Conservation (phyloP, 257 asterid species). For the Nicotiana benthamiana region DNA sequence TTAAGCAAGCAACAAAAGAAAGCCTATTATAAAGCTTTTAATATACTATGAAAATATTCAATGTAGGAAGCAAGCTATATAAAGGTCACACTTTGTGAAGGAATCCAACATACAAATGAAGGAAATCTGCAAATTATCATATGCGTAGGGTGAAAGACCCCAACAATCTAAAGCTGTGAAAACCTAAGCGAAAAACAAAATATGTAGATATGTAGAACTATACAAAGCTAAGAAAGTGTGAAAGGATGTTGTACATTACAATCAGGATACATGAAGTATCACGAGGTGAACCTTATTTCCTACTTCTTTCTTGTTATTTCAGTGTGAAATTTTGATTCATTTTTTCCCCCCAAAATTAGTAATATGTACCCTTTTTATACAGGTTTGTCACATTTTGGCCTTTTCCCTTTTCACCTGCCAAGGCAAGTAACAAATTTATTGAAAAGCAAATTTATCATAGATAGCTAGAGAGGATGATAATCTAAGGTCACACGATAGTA, state of each 20-base stretch:
- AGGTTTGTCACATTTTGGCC: not conserved
- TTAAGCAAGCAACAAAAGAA: not conserved
- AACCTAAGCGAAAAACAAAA: not conserved
- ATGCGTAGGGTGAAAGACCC: not conserved
- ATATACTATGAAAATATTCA: not conserved
- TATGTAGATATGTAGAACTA: not conserved
- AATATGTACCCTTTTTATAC: not conserved
- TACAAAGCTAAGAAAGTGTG: not conserved
- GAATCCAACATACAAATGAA: not conserved
- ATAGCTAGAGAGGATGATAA: not conserved
- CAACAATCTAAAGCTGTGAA: not conserved
- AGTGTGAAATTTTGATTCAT: not conserved
- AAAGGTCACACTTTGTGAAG: not conserved
- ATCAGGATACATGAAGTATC: not conserved
- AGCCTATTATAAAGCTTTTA: not conserved
- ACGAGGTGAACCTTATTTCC: not conserved
- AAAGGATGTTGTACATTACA: not conserved
- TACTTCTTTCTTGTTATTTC: not conserved
- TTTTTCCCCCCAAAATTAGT: not conserved
- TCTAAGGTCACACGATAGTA: not conserved
- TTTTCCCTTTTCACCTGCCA: not conserved
- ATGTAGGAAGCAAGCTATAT: not conserved
- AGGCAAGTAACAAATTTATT: not conserved
- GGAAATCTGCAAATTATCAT: not conserved
- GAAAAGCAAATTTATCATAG: not conserved